These are phyloP conservation scores for Tritrichomonas musculus DNA, from an alignment of 208 protist species.

Conservation along the genomic window DNA sequence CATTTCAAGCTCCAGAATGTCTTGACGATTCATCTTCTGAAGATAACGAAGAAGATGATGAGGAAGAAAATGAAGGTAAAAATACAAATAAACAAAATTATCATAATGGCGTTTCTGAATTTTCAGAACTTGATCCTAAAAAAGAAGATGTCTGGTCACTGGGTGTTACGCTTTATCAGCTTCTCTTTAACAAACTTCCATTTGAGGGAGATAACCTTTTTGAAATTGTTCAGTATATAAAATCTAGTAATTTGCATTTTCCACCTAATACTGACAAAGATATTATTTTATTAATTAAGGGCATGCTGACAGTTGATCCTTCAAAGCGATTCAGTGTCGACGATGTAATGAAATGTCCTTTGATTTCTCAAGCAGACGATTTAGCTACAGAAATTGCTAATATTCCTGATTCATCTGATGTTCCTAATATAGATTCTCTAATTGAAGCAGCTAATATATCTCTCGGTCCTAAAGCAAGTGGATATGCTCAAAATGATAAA, in stretches of 20 bases:
- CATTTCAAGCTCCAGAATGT: background rate
- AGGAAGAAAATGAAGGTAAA: too few relatives aligned
- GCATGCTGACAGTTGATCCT: background rate
- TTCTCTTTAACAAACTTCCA: background rate
- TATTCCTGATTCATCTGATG: too few relatives aligned
- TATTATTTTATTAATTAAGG: background rate
- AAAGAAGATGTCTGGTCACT: constrained; percentile 35
- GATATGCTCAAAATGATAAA: too few relatives aligned
- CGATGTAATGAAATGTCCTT: background rate
- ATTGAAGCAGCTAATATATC: too few relatives aligned
- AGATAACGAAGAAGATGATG: background rate
- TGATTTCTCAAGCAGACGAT: too few relatives aligned
- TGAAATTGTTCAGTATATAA: background rate
- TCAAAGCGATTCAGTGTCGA: background rate
- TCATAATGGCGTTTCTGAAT: too few relatives aligned
- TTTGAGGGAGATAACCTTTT: constrained; percentile 5
- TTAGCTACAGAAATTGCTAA: too few relatives aligned
- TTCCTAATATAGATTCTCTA: too few relatives aligned
- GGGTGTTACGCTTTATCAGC: background rate
- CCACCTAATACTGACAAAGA: background rate
- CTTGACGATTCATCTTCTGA: background rate
- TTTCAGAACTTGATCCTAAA: background rate
- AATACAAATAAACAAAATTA: too few relatives aligned
- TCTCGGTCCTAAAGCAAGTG: too few relatives aligned
- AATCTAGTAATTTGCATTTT: background rate